Conservation (phyloP, 2,329 filamentous ascomycete genomes). For the Colletotrichum orchidophilum region DNA sequence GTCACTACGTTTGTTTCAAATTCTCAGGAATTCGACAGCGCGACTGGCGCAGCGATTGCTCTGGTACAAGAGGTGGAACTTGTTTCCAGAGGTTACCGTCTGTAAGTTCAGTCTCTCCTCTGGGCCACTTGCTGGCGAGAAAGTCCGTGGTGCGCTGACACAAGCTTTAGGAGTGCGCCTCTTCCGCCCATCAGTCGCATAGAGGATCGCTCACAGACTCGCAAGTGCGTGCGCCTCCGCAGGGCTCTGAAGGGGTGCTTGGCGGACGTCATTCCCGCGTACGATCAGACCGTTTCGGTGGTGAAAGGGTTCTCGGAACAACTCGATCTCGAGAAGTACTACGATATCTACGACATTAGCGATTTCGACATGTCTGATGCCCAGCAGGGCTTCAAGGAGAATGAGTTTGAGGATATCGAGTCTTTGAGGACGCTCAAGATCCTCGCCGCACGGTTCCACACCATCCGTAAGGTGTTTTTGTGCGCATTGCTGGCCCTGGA, state of each 20-base stretch:
- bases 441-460: conserved; percentile 81
- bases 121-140: not conserved
- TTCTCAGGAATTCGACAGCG: conserved; percentile 83
- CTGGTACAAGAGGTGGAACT: conserved; percentile 96
- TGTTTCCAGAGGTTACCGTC: conserved; percentile 87
- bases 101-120: conserved; percentile 61
- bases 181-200: conserved; percentile 92
- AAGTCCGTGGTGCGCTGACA: conserved; percentile 21
- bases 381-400: conserved; percentile 69
- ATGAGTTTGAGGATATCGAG: conserved; percentile 79
- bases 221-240: conserved; percentile 83
- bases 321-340: conserved; percentile 88
- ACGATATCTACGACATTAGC: conserved; percentile 87
- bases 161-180: conserved; percentile 75
- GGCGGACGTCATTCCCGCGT: conserved; percentile 74
- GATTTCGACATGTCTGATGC: conserved; percentile 77
- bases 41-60: conserved; percentile 77
- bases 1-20: conserved; percentile 75
- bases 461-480: conserved; percentile 83
- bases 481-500: conserved; percentile 91
- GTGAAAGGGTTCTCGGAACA: conserved; percentile 80
- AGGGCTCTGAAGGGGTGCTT: conserved; percentile 78
- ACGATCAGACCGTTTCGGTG: conserved; percentile 73
- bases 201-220: conserved; percentile 81
- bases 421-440: conserved; percentile 84